A percentile compares a stretch with the other conserved stretches of the same genome.
Evolutionary conservation across 345 rosid species (phyloP).

Genomic region (Gynandropsis gynandra): DNA sequence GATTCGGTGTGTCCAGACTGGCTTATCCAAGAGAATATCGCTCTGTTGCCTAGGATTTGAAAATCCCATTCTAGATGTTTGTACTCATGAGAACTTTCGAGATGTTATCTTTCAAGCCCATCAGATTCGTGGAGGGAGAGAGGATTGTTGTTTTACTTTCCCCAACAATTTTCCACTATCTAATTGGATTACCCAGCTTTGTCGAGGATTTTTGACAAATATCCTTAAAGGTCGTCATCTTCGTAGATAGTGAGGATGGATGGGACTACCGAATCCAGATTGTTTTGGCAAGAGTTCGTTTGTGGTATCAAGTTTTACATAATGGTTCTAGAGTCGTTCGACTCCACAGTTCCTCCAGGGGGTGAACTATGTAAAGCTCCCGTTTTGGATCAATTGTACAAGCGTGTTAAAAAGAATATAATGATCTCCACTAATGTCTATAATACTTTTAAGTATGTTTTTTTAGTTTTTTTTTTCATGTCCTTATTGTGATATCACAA

Average conservation of each 20-base stretch:
- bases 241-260: conserved; percentile 63
- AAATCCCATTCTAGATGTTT: conserved; percentile 55
- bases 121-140: conserved; percentile 59
- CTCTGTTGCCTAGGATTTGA: conserved; percentile 66
- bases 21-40: conserved; percentile 59
- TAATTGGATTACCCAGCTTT: conserved; percentile 37
- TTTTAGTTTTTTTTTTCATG: too few relatives aligned
- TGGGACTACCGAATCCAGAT: conserved; percentile 35
- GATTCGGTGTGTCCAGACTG: conserved; percentile 55
- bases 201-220: conserved; percentile 42
- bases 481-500: too few relatives aligned
- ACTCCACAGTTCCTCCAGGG: conserved; percentile 33
- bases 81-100: conserved; percentile 54
- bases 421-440: too few relatives aligned
- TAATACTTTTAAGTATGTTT: too few relatives aligned
- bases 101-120: conserved; percentile 54
- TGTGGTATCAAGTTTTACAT: conserved; percentile 55
- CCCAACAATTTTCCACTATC: conserved; percentile 50
- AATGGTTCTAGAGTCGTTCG: conserved; percentile 70
- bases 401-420: too few relatives aligned
- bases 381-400: too few relatives aligned
- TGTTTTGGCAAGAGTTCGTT: conserved; percentile 60
- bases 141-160: conserved; percentile 48
- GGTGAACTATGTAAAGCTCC: too few relatives aligned
- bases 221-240: conserved; percentile 53